A percentile compares a stretch with the other conserved stretches of the same genome.
phyloP scores from a whole-genome alignment of 331 rosid species.

The Pyrus hybrid region DNA sequence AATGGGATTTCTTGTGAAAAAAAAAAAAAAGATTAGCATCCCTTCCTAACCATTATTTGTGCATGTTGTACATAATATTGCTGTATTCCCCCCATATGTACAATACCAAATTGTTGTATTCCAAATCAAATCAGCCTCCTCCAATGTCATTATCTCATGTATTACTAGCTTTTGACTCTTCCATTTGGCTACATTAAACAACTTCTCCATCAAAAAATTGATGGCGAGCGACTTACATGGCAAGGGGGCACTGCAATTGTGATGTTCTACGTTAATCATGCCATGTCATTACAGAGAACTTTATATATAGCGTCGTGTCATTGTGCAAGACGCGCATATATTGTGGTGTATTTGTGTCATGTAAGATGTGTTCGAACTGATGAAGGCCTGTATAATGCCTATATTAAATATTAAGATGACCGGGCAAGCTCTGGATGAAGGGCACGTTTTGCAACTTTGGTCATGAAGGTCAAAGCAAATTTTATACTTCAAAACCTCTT shows the following conservation, averaged over 20 bases:
- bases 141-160: neutral
- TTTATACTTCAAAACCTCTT: neutral
- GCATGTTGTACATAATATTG: constrained; percentile 58
- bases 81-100: constrained; percentile 14
- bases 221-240: too few species aligned
- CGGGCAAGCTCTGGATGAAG: neutral
- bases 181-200: neutral
- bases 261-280: too few species aligned
- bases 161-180: neutral
- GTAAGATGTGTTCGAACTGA: too few species aligned
- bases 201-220: neutral
- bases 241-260: too few species aligned
- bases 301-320: too few species aligned
- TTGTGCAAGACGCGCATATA: too few species aligned
- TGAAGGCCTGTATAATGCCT: too few species aligned
- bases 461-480: neutral
- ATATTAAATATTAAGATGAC: neutral
- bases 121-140: neutral
- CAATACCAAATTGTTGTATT: constrained; percentile 21
- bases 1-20: constrained; percentile 74
- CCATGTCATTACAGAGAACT: too few species aligned
- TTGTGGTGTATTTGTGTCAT: too few species aligned
- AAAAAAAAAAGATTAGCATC: constrained; percentile 3
- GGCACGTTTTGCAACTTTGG: neutral
- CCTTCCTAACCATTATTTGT: constrained; percentile 60